These are phyloP conservation scores for Diaporthe australafricana DNA, from an alignment of 2,329 filamentous ascomycete species.

Conservation along the genomic window DNA sequence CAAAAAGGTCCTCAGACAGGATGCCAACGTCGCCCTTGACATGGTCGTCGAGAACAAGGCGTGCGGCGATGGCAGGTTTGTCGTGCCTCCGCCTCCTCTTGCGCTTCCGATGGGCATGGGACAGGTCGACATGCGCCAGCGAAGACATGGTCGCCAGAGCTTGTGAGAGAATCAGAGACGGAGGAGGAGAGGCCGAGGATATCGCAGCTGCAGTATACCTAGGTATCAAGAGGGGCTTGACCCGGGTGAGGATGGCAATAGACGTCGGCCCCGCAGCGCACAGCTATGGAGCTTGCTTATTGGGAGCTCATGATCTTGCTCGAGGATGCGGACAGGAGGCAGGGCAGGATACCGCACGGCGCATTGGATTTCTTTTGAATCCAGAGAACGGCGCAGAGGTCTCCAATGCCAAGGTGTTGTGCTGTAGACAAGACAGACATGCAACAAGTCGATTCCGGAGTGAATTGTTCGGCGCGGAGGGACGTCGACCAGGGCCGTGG, in stretches of 20 bases:
- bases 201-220: conserved; percentile 15
- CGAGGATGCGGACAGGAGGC: not conserved
- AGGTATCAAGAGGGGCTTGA: conserved; percentile 7
- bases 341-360: not conserved
- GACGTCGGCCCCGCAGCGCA: conserved; percentile 21
- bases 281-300: conserved; percentile 25
- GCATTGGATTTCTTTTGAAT: not conserved
- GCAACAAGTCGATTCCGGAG: not conserved
- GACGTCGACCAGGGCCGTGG: not conserved
- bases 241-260: not conserved
- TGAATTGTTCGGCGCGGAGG: conserved; percentile 21
- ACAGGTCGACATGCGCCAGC: conserved; percentile 40
- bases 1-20: conserved; percentile 86
- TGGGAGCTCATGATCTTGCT: conserved; percentile 21
- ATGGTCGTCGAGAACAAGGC: conserved; percentile 85
- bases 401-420: not conserved
- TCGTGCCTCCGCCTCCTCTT: conserved; percentile 70
- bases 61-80: conserved; percentile 81
- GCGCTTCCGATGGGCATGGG: conserved; percentile 51
- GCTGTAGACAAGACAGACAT: not conserved
- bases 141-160: conserved; percentile 40
- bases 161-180: not conserved
- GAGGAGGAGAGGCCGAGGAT: not conserved
- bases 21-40: conserved; percentile 88
- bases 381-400: not conserved